Base-by-base conservation (phyloP, 352 stramenopile genomes). In the Thalassiosira delicatula region DNA sequence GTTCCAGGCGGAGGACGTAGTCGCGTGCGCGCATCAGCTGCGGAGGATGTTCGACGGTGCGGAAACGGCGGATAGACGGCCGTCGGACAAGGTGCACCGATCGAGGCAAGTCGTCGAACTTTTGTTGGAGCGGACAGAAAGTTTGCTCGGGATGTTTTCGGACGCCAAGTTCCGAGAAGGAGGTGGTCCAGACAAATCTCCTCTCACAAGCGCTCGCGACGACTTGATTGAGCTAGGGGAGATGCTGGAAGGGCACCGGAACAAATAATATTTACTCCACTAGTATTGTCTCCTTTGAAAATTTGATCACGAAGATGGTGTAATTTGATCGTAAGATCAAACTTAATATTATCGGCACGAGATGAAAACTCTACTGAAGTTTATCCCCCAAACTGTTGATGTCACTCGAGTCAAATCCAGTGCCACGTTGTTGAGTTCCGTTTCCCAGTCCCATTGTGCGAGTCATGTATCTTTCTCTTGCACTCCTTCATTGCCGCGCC, bases 1-100 rank as follows among this genome's bases (percentile, higher is more conserved):
- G 12, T 79, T 83, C 29, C 40, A 62, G 30, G 29, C 30, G 33
- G 60, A 74, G 11, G 76, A 83, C 25, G 44, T 83, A n/a, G 4
- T 73, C 59, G 51, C 51, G 27, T 51, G 67, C 32, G 37, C 5
- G 29, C 3, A 66, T 17, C 67, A 75, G 17, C 30, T 75, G 21
- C 1, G 21, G 17, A 32, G 17, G 32, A 75, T 75, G 51, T 33
- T 75, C 9, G 32, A 21, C 56, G 33, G 17, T 49, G 8, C 37
- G 8, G 37, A 8, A 49, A 49, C 17, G 17, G 17, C 17, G 37
- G 37, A 49, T 17, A 8, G 17, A 17, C 17, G 17, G 8, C 37
- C 37, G 37, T 49, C 37, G 17, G 17, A 8, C 8, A 8, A 17
- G 37, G 17, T 49, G 8, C 8, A 49, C 8, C 37, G 37, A 49